Evolutionary conservation across 2,329 filamentous ascomycete genomes (phyloP), one percentile per base, ranked within the genome.

Genomic region (Venturia asperata): DNA sequence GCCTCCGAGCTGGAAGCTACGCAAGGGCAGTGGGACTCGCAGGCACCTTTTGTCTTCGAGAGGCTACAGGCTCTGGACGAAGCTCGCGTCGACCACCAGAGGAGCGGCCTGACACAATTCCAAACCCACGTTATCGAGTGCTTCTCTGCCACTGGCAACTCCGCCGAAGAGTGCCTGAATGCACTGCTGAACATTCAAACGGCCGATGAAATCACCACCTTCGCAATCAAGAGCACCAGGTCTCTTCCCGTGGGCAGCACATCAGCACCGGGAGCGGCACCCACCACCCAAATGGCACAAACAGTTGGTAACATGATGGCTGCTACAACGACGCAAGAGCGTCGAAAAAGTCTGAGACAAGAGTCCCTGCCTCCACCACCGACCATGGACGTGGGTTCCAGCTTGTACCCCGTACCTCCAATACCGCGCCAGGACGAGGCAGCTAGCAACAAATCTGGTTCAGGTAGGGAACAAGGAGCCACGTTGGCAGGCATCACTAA

Each of bases 41-140:
- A 96, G 75, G 91, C 94, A 17, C 94, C 94, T 0, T 97, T 91
- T 76, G 89, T 97, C 67, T 97, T 96, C 73, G 94, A 99, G 77
- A 89, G 88, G 67, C 84, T 99, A 34, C 94, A 99, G 75, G 88
- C 90, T 6, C 80, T 95, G 41, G 94, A 99, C 73, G 94, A 99
- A 78, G 87, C 85, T 70, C 86, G 94, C 65, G 81, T 95, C 69
- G 96, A 97, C 75, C 89, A 95, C 72, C 81, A 99, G 66, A 89
- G 93, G 67, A 93, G 97, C 76, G 85, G 90, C 49, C 83, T 99
- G 67, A 97, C 94, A 0, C 92, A 97, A 72, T 89, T 93, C 71
- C 88, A 96, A 76, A 99, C 94, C 0, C 89, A 96, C 73, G 93
- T 97, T 75, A 85, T 91, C 37, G 94, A 99, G 73, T 86, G 90